phyloP scores from a whole-genome alignment of 495 filamentous ascomycete species.

The Pseudomonodictys pantanalensis region DNA sequence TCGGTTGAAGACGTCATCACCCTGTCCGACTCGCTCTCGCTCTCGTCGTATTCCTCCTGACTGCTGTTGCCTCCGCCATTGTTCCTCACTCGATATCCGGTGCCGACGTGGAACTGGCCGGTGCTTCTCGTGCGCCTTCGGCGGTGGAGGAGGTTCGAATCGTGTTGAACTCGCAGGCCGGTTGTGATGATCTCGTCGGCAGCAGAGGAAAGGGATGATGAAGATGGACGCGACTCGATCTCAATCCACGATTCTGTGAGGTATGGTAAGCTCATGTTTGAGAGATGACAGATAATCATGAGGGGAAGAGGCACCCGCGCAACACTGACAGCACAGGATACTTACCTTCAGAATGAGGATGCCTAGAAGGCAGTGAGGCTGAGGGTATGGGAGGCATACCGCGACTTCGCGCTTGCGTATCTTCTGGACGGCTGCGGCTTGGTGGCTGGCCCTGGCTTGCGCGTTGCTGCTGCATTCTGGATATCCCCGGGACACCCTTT shows the following conservation, averaged over 20 bases:
- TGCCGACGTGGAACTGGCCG: slow-evolving; percentile 18
- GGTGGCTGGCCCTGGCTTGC: slow-evolving; percentile 7
- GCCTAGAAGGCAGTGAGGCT: slow-evolving; percentile 7
- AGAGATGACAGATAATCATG: neutral
- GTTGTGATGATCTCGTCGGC: slow-evolving; percentile 86
- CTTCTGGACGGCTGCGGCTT: neutral
- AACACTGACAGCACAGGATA: neutral
- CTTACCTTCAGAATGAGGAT: slow-evolving; percentile 25
- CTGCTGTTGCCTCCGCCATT: slow-evolving; percentile 62
- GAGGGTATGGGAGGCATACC: neutral
- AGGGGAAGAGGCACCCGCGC: neutral
- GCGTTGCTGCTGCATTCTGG: slow-evolving; percentile 14
- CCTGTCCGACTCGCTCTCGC: slow-evolving; percentile 78
- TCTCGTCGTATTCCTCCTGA: slow-evolving; percentile 86
- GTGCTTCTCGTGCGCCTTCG: slow-evolving; percentile 44
- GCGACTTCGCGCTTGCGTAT: slow-evolving; percentile 5
- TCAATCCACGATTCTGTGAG: slow-evolving; percentile 94
- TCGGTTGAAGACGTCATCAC: slow-evolving; percentile 85
- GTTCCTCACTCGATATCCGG: slow-evolving; percentile 8
- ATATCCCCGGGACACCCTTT: neutral
- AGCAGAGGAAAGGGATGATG: slow-evolving; percentile 79
- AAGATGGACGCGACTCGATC: slow-evolving; percentile 87
- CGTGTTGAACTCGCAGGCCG: slow-evolving; percentile 69
- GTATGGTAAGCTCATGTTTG: neutral
- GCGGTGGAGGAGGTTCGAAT: slow-evolving; percentile 45